These are phyloP conservation scores for Solanum okadae DNA, from an alignment of 257 asterid genomes.

Conservation along the genomic window DNA sequence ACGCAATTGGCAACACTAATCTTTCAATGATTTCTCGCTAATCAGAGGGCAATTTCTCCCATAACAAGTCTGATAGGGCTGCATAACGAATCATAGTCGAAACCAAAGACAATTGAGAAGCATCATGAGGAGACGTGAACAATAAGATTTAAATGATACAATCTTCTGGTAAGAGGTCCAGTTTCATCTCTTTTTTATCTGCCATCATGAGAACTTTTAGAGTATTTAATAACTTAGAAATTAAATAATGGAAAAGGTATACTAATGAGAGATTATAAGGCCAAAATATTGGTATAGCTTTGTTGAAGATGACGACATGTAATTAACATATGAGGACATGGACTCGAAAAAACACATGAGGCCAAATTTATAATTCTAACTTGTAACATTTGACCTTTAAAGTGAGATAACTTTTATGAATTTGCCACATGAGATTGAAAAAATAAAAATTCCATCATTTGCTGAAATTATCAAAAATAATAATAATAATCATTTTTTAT, in stretches of 20 bases:
- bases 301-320: constrained; percentile 24
- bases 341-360: background rate
- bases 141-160: constrained; percentile 35
- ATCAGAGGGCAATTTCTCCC: constrained; percentile 60
- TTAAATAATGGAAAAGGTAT: background rate
- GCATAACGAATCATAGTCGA: constrained; percentile 27
- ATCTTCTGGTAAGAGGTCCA: constrained; percentile 47
- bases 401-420: too few species aligned
- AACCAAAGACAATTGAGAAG: constrained; percentile 29
- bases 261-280: background rate
- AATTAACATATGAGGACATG: constrained; percentile 25
- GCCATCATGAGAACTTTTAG: background rate
- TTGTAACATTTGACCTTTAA: background rate
- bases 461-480: too few species aligned
- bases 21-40: constrained; percentile 34
- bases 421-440: too few species aligned
- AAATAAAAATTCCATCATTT: too few species aligned
- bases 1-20: constrained; percentile 25
- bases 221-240: background rate
- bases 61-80: constrained; percentile 38
- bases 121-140: constrained; percentile 42
- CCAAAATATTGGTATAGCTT: background rate
- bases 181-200: background rate
- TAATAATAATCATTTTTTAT: too few species aligned
- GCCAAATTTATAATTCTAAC: background rate